Evolutionary conservation across 2,329 filamentous ascomycete genomes (phyloP).

Genomic region (Claviceps paspali): DNA sequence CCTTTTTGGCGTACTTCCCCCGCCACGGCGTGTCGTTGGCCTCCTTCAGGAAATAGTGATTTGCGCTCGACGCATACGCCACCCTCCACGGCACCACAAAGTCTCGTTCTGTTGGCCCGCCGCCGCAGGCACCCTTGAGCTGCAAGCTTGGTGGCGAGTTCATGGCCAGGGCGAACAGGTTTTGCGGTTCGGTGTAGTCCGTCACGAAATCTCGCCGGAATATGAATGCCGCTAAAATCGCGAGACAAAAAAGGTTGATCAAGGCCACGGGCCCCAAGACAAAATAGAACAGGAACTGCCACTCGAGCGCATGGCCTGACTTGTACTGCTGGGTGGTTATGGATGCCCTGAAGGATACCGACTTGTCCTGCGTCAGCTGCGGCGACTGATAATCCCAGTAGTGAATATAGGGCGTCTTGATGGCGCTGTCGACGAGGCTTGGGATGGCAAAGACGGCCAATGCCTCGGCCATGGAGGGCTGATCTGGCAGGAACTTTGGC

Average conservation of each 20-base stretch:
- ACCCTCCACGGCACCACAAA: conserved; percentile 28
- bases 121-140: conserved; percentile 24
- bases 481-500: conserved; percentile 26
- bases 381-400: conserved; percentile 27
- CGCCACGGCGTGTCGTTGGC: conserved; percentile 13
- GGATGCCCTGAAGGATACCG: conserved; percentile 47
- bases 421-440: conserved; percentile 45
- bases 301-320: conserved; percentile 43
- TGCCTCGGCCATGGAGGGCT: conserved; percentile 60
- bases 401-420: conserved; percentile 45
- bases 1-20: conserved; percentile 11
- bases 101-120: conserved; percentile 19
- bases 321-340: conserved; percentile 54
- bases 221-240: conserved; percentile 35
- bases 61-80: conserved; percentile 20
- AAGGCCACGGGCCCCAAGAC: conserved; percentile 50
- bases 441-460: conserved; percentile 54
- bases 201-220: conserved; percentile 44
- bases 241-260: conserved; percentile 50
- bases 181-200: conserved; percentile 65
- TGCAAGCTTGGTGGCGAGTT: conserved; percentile 33
- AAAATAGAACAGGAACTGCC: conserved; percentile 53
- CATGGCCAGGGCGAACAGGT: conserved; percentile 56
- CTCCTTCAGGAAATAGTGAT: conserved; percentile 30
- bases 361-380: conserved; percentile 22